phyloP scores from a whole-genome alignment of 192 early-diverging fungal species.

The Glomus cerebriforme region DNA sequence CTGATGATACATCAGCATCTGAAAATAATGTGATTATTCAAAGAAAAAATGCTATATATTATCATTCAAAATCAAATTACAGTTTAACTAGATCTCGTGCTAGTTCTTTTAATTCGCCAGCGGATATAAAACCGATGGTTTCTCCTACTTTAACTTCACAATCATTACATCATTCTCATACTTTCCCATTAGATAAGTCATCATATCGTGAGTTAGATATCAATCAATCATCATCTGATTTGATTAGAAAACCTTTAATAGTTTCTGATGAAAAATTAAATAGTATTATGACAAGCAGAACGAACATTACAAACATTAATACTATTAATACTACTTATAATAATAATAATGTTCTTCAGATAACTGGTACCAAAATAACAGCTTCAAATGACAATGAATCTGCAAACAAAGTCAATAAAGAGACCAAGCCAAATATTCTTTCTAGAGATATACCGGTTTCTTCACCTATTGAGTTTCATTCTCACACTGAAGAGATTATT shows the following conservation, averaged over 20 bases:
- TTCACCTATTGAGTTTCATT: background rate
- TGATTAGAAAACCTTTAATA: background rate
- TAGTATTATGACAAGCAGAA: conserved; percentile 26
- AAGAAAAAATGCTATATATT: background rate
- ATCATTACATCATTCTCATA: background rate
- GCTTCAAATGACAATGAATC: background rate
- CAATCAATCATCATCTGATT: background rate
- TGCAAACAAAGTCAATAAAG: background rate
- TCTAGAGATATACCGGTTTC: background rate
- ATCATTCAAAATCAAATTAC: background rate
- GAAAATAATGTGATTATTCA: background rate
- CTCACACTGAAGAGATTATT: background rate
- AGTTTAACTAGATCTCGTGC: background rate
- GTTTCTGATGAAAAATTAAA: conserved; percentile 23
- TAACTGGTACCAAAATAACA: background rate
- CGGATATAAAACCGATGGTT: background rate
- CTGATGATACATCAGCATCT: background rate
- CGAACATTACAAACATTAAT: background rate
- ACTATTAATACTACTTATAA: no score
- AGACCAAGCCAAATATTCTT: background rate
- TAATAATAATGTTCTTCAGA: background rate
- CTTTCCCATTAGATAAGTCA: background rate
- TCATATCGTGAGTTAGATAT: background rate
- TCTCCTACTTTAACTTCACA: background rate
- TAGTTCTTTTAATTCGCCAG: background rate